Percentiles rank a stretch among this genome's conserved stretches.
Evolutionary conservation across 2,329 filamentous ascomycete genomes (phyloP).

Genomic region (Eutypa lata): DNA sequence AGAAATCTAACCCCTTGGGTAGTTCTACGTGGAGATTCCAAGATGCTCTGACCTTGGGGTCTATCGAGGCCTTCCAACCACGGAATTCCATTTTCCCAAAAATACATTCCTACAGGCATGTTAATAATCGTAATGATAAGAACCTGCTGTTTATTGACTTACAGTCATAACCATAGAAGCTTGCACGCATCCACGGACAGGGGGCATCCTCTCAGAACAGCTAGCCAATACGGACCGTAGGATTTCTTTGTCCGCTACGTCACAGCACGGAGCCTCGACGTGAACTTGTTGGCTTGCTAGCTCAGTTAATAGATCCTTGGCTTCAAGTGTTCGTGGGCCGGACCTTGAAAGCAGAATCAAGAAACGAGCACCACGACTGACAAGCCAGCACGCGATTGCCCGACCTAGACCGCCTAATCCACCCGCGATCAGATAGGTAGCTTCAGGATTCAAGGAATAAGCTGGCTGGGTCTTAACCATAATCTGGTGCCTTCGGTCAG

Average conservation of each 20-base stretch:
- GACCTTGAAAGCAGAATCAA: conserved; percentile 33
- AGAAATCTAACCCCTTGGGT: conserved; percentile 36
- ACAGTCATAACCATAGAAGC: conserved; percentile 26
- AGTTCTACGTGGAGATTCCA: conserved; percentile 28
- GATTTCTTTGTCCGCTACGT: conserved; percentile 3
- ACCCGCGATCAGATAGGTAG: conserved; percentile 35
- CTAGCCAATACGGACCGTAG: not conserved
- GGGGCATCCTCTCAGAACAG: conserved; percentile 15
- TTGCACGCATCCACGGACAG: conserved; percentile 31
- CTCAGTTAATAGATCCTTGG: conserved; percentile 3
- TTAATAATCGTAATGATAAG: not conserved
- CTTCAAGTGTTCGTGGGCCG: conserved; percentile 13
- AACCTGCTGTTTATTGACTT: conserved; percentile 1
- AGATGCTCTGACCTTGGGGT: conserved; percentile 36
- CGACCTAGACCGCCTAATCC: conserved; percentile 38
- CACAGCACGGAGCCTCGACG: conserved; percentile 6
- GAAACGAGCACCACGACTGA: conserved; percentile 30
- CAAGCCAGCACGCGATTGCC: conserved; percentile 31
- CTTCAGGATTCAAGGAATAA: no score
- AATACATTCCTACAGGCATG: conserved; percentile 24
- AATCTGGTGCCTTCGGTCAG: no score
- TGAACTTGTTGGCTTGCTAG: not conserved
- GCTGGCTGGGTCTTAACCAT: no score
- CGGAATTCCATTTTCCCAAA: conserved; percentile 38
- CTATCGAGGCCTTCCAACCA: conserved; percentile 33